These are phyloP conservation scores for Rubroboletus satanas DNA, from an alignment of 768 basidiomycete genomes.

Conservation along the genomic window DNA sequence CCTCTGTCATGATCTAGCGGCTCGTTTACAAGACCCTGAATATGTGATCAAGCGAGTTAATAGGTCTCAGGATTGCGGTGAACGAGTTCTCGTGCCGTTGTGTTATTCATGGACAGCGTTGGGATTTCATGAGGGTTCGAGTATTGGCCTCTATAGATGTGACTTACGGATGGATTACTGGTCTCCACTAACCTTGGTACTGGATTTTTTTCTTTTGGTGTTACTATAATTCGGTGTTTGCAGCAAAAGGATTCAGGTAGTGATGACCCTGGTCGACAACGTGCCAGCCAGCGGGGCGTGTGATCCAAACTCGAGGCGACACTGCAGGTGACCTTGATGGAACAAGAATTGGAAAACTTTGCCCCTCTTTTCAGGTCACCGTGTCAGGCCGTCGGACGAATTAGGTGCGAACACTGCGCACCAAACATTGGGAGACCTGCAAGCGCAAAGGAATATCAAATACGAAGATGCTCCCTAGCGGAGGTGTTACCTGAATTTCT, in stretches of 20 bases:
- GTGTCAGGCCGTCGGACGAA: conserved; percentile 9
- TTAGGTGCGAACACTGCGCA: conserved; percentile 14
- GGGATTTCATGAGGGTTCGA: conserved; percentile 11
- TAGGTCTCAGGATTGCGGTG: conserved; percentile 7
- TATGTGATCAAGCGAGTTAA: conserved; percentile 17
- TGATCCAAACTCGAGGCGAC: conserved; percentile 20
- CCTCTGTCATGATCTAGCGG: conserved; percentile 21
- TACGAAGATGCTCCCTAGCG: conserved; percentile 9
- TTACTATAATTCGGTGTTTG: neutral
- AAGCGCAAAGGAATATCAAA: conserved; percentile 19
- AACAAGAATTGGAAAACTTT: conserved; percentile 10
- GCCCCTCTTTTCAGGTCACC: conserved; percentile 1
- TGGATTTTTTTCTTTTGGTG: conserved; percentile 1
- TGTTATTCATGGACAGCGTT: conserved; percentile 21
- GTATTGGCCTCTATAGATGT: conserved; percentile 14
- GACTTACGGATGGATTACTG: conserved; percentile 12
- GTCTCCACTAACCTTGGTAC: neutral
- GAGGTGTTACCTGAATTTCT: neutral
- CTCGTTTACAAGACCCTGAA: conserved; percentile 28
- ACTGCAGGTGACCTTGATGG: conserved; percentile 9
- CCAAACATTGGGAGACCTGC: conserved; percentile 1
- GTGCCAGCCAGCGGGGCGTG: conserved; percentile 10
- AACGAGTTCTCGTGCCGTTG: conserved; percentile 1
- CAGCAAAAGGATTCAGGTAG: neutral
- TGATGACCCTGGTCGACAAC: conserved; percentile 11